phyloP scores from a whole-genome alignment of 2,329 filamentous ascomycete genomes.

The Metarhizium rileyi region DNA sequence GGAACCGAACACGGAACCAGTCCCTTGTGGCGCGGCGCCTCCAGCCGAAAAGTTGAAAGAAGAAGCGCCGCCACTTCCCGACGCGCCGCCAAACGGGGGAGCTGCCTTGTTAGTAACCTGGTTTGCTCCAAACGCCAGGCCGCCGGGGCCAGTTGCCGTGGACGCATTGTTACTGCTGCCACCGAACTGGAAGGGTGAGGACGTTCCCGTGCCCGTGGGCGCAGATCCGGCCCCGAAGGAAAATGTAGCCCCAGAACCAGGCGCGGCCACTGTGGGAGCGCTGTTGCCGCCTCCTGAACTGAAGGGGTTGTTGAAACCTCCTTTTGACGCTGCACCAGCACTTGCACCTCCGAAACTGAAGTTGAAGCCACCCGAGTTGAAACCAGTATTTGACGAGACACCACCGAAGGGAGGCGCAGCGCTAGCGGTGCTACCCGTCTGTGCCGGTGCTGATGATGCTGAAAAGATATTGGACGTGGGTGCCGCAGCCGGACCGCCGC shows the following conservation, averaged over 20 bases:
- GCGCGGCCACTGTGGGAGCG: slow-evolving; percentile 12
- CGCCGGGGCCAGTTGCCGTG: slow-evolving; percentile 10
- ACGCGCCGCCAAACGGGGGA: slow-evolving; percentile 22
- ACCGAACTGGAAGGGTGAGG: slow-evolving; percentile 30
- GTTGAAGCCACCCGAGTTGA: slow-evolving; percentile 19
- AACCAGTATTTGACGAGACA: slow-evolving; percentile 13
- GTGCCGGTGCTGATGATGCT: slow-evolving; percentile 14
- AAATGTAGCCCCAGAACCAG: slow-evolving; percentile 24
- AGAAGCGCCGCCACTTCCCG: slow-evolving; percentile 20
- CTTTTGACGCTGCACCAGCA: slow-evolving; percentile 10
- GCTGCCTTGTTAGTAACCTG: slow-evolving; percentile 14
- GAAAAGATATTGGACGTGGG: slow-evolving; percentile 31
- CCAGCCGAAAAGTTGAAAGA: slow-evolving; percentile 30
- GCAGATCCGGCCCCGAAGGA: slow-evolving; percentile 26
- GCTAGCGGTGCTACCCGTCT: slow-evolving; percentile 10
- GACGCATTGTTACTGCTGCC: slow-evolving; percentile 14
- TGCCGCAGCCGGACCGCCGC: slow-evolving; percentile 9
- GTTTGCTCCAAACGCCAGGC: slow-evolving; percentile 18
- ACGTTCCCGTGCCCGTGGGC: slow-evolving; percentile 17
- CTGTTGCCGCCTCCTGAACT: slow-evolving; percentile 18
- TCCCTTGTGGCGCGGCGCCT: slow-evolving; percentile 18
- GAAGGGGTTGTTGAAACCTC: slow-evolving; percentile 32
- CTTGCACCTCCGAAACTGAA: slow-evolving; percentile 19
- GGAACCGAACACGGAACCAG: slow-evolving; percentile 23
- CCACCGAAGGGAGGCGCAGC: slow-evolving; percentile 30